Conservation (phyloP, 495 filamentous ascomycete species). For the Gamarada debralockiae region DNA sequence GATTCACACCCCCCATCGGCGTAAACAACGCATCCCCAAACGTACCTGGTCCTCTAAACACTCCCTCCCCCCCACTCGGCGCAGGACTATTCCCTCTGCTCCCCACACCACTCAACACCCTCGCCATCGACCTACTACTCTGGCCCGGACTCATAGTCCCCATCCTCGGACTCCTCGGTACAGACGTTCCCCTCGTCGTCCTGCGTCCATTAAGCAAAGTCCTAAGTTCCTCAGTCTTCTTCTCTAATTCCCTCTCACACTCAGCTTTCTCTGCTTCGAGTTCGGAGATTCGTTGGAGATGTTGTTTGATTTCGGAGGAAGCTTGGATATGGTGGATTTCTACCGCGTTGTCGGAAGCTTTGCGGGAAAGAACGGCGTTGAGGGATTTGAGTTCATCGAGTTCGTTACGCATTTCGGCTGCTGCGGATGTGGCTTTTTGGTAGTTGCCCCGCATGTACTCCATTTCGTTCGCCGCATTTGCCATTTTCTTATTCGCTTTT, state of each 20-base stretch:
- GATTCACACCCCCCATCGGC: background rate
- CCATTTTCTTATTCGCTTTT: slow-evolving; percentile 12
- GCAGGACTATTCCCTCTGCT: slow-evolving; percentile 24
- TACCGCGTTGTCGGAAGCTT: slow-evolving; percentile 13
- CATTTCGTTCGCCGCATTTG: slow-evolving; percentile 7
- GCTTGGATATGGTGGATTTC: slow-evolving; percentile 17
- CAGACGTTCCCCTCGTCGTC: slow-evolving; percentile 17
- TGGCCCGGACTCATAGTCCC: slow-evolving; percentile 20
- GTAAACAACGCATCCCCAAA: slow-evolving; percentile 16
- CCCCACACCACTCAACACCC: slow-evolving; percentile 1
- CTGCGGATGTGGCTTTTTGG: slow-evolving; percentile 18
- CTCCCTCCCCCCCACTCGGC: slow-evolving; percentile 4
- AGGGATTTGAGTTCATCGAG: slow-evolving; percentile 2
- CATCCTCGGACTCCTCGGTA: slow-evolving; percentile 21
- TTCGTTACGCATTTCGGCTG: slow-evolving; percentile 5
- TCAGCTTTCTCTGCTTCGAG: slow-evolving; percentile 67
- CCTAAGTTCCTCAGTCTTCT: slow-evolving; percentile 17
- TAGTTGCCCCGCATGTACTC: slow-evolving; percentile 21
- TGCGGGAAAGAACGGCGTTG: background rate
- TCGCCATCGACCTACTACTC: slow-evolving; percentile 1
- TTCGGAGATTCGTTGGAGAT: slow-evolving; percentile 59
- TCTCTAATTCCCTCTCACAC: slow-evolving; percentile 64
- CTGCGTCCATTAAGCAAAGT: slow-evolving; percentile 15
- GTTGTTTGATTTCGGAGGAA: background rate
- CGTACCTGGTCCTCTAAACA: background rate